A percentile compares a stretch with the other conserved stretches of the same genome.
phyloP scores from a whole-genome alignment of 352 stramenopile species.

The Globisporangium cylindrosporum region DNA sequence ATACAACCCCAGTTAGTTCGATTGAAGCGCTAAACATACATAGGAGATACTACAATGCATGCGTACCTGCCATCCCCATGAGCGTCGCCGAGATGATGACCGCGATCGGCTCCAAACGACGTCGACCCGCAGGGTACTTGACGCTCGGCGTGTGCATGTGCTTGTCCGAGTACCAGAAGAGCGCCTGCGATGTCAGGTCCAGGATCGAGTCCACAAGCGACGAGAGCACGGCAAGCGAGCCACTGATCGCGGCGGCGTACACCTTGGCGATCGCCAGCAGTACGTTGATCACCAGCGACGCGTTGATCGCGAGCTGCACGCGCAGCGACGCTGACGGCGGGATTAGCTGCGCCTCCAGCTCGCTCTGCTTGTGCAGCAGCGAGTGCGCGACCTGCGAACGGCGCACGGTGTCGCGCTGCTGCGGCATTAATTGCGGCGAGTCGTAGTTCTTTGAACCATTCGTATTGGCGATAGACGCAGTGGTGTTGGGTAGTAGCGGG shows the following conservation, averaged over 20 bases:
- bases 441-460: not conserved
- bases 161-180: conserved; percentile 95
- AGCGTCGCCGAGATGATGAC: conserved; percentile 96
- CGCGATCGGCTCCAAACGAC: conserved; percentile 92
- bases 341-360: conserved; percentile 44
- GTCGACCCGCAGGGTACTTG: conserved; percentile 92
- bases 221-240: conserved; percentile 92
- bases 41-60: not conserved
- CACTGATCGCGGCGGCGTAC: conserved; percentile 78
- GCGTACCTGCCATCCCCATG: conserved; percentile 93
- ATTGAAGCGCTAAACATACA: conserved; percentile 2
- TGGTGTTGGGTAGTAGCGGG: not conserved
- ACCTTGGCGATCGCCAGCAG: conserved; percentile 68
- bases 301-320: conserved; percentile 70
- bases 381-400: conserved; percentile 76
- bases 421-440: not conserved
- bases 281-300: conserved; percentile 70
- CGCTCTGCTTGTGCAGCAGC: conserved; percentile 59
- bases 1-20: not conserved
- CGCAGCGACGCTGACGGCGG: conserved; percentile 35
- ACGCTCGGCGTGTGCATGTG: conserved; percentile 85
- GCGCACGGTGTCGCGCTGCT: conserved; percentile 11
- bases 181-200: conserved; percentile 91
- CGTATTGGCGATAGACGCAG: not conserved
- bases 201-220: conserved; percentile 93